Conservation (phyloP, 164 flowering plant genomes). For the Chimonanthus praecox region DNA sequence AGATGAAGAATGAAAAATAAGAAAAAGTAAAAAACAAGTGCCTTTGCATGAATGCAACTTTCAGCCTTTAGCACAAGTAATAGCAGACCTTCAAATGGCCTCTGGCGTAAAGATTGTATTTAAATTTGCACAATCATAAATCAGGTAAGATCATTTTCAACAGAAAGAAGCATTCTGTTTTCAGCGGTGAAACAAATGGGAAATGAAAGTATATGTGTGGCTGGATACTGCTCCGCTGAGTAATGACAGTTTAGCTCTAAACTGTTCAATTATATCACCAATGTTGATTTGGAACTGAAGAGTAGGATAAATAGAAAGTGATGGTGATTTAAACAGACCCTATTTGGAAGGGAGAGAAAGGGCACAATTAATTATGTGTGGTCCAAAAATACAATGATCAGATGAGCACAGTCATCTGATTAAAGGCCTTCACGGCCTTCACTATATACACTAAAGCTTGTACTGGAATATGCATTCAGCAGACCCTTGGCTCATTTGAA, state of each 20-base stretch:
- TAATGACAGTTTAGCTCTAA: neutral
- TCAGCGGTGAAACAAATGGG: neutral
- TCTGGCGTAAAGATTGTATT: too few species aligned
- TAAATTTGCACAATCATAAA: too few species aligned
- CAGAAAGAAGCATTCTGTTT: too few species aligned
- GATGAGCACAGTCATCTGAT: neutral
- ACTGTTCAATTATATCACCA: neutral
- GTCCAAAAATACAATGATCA: neutral
- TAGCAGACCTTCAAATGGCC: too few species aligned
- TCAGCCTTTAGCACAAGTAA: neutral
- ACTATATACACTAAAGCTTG: too few species aligned
- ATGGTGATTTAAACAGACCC: neutral
- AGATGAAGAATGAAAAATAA: neutral
- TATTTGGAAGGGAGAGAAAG: neutral
- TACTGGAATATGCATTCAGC: neutral
- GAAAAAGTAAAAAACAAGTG: neutral
- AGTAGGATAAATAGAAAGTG: neutral
- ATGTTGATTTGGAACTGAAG: neutral
- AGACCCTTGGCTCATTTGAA: too few species aligned
- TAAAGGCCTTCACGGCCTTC: neutral
- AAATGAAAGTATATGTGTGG: neutral
- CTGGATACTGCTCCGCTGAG: neutral
- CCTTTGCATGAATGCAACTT: neutral
- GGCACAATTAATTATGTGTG: neutral
- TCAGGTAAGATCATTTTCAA: too few species aligned